phyloP scores from a whole-genome alignment of 805 yeast genomes.

The Saccharomycopsis oosterbeekiorum region DNA sequence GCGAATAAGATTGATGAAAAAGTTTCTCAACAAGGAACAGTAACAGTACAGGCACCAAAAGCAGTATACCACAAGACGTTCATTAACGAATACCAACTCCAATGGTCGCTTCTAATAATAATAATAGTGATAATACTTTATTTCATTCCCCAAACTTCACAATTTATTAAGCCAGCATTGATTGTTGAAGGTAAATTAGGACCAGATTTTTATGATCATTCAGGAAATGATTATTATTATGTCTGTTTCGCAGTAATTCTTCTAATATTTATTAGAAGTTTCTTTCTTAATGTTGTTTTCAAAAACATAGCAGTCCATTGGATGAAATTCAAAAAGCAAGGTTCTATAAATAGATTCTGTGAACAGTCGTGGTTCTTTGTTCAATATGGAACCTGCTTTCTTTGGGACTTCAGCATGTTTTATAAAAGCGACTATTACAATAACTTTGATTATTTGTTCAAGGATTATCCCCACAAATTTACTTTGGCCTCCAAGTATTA shows the following conservation, averaged over 20 bases:
- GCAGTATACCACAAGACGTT: background rate
- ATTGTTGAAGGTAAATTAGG: conserved; percentile 3
- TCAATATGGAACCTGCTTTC: conserved; percentile 48
- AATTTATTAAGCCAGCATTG: conserved; percentile 3
- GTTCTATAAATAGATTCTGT: conserved; percentile 58
- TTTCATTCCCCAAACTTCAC: conserved; percentile 4
- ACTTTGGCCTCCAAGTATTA: conserved; percentile 47
- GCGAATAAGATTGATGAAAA: too few species aligned
- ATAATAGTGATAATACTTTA: background rate
- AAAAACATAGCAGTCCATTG: conserved; percentile 41
- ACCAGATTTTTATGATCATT: conserved; percentile 39
- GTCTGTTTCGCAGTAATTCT: conserved; percentile 46
- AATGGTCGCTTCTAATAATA: conserved; percentile 2
- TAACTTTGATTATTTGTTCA: conserved; percentile 48
- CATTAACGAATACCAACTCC: conserved; percentile 4
- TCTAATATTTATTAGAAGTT: conserved; percentile 48
- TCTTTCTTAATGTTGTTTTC: conserved; percentile 47
- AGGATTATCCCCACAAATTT: conserved; percentile 54
- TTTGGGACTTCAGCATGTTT: conserved; percentile 50
- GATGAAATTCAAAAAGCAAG: conserved; percentile 36
- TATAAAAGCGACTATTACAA: conserved; percentile 47
- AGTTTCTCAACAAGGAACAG: background rate
- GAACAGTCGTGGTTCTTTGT: conserved; percentile 77
- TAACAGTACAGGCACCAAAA: background rate
- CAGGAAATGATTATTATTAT: conserved; percentile 43